These are phyloP conservation scores for Veloboletus limbatus DNA, from an alignment of 1,284 basidiomycete species.

Conservation along the genomic window DNA sequence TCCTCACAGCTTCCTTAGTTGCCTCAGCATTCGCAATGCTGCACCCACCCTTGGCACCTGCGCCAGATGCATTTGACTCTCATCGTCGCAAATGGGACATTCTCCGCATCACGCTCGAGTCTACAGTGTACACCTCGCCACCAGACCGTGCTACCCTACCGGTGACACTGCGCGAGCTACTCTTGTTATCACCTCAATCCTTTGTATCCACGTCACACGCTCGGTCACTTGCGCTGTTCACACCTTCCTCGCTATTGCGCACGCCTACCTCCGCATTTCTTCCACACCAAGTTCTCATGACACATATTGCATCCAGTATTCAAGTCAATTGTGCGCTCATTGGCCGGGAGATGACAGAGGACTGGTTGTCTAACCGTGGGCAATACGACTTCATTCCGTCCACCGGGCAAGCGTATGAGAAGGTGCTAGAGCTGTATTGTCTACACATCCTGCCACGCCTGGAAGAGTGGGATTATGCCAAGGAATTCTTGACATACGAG, in stretches of 20 bases:
- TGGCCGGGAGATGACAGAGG: constrained; percentile 65
- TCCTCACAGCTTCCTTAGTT: constrained; percentile 60
- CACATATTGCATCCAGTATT: constrained; percentile 65
- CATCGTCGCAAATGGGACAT: constrained; percentile 80
- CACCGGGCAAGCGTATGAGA: constrained; percentile 59
- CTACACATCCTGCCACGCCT: constrained; percentile 67
- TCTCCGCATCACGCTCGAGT: constrained; percentile 75
- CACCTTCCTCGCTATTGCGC: constrained; percentile 42
- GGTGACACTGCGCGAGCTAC: constrained; percentile 45
- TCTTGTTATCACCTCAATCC: constrained; percentile 55
- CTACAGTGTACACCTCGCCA: constrained; percentile 63
- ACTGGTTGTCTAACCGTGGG: constrained; percentile 63
- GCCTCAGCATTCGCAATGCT: constrained; percentile 65
- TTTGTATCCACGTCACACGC: constrained; percentile 55
- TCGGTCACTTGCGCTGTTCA: constrained; percentile 66
- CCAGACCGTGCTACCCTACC: constrained; percentile 47
- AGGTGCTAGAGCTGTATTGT: constrained; percentile 71
- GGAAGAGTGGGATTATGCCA: constrained; percentile 74
- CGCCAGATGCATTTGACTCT: constrained; percentile 46
- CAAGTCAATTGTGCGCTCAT: constrained; percentile 60
- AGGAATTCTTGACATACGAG: constrained; percentile 71
- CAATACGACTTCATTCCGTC: constrained; percentile 31
- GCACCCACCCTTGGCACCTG: constrained; percentile 41
- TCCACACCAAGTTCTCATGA: constrained; percentile 64
- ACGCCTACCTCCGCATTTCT: constrained; percentile 53